Evolutionary conservation across 768 basidiomycete species (phyloP).

Genomic region (Leucosporidium creatinivorum): DNA sequence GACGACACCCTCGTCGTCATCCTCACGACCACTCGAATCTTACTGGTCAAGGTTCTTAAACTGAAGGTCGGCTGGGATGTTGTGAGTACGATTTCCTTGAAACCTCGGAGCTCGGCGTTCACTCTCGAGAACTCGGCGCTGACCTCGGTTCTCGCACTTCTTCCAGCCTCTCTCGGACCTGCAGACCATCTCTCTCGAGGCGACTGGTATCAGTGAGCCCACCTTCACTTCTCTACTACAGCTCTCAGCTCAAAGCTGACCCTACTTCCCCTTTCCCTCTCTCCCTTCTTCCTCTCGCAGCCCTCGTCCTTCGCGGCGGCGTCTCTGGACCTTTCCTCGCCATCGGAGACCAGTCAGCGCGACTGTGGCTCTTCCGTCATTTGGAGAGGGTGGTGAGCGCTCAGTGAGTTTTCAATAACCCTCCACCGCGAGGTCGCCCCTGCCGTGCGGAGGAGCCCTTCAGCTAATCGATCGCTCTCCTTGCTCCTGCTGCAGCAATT

Average conservation of each 20-base stretch:
- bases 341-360: conserved; percentile 34
- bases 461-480: no score
- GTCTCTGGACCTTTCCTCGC: conserved; percentile 47
- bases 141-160: conserved; percentile 41
- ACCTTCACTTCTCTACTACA: background rate
- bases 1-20: conserved; percentile 41
- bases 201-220: conserved; percentile 62
- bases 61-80: conserved; percentile 80
- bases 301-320: conserved; percentile 62
- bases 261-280: no score
- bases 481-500: no score
- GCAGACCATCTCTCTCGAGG: conserved; percentile 78
- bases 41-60: conserved; percentile 78
- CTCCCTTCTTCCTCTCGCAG: background rate
- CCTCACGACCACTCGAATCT: conserved; percentile 66
- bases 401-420: no score
- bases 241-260: background rate
- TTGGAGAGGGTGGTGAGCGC: conserved; percentile 23
- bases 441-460: no score
- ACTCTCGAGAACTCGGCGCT: background rate
- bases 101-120: background rate
- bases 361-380: conserved; percentile 35
- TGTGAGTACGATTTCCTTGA: no score
- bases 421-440: no score
- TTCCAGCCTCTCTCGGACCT: conserved; percentile 65